Conservation (phyloP, 371 early-diverging fungal genomes). For the Mortierella sp. region DNA sequence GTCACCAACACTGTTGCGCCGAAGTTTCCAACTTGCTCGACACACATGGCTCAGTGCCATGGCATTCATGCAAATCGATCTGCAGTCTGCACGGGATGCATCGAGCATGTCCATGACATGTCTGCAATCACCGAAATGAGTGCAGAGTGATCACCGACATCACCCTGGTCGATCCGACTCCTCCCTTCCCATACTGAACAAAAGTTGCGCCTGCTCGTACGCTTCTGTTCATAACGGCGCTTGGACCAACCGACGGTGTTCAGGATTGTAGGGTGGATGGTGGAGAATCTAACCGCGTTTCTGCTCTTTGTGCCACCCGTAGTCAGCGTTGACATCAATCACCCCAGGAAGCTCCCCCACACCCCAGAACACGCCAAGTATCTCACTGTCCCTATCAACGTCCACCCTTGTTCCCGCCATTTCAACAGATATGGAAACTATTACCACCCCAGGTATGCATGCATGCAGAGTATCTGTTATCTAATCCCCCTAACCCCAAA, state of each 20-base stretch:
- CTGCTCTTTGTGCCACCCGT: background rate
- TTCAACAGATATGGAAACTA: conserved; percentile 62
- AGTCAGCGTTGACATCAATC: conserved; percentile 58
- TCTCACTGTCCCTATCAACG: conserved; percentile 67
- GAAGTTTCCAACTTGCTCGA: background rate
- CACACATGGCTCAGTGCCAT: conserved; percentile 5
- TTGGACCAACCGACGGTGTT: background rate
- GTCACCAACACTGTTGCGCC: background rate
- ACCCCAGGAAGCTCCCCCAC: conserved; percentile 69
- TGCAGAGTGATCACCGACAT: too few species aligned
- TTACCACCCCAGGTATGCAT: conserved; percentile 54
- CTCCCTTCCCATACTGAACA: background rate
- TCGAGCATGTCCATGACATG: background rate
- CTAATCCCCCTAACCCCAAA: conserved; percentile 27
- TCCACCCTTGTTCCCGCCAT: conserved; percentile 55
- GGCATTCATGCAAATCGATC: too few species aligned
- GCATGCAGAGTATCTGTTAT: conserved; percentile 51
- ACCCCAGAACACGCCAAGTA: conserved; percentile 82
- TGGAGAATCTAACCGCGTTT: too few species aligned
- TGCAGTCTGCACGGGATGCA: too few species aligned
- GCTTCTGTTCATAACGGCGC: too few species aligned
- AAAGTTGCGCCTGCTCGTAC: background rate
- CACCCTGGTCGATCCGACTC: too few species aligned
- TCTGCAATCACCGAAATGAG: too few species aligned
- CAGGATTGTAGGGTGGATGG: too few species aligned